phyloP scores from a whole-genome alignment of 1,284 basidiomycete genomes.

The Anthracocystis setariae region DNA sequence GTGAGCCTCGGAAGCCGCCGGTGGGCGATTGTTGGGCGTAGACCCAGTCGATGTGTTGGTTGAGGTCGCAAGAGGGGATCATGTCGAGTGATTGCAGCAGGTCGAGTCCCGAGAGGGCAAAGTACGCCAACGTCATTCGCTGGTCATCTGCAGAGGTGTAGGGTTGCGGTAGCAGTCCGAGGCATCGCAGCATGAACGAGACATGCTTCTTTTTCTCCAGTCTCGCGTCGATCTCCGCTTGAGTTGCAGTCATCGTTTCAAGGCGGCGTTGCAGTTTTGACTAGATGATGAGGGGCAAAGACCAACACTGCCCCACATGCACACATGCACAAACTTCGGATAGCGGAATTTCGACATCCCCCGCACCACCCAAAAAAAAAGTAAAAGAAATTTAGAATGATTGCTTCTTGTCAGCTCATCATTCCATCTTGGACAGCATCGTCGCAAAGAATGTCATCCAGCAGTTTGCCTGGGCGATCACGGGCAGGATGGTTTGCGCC shows the following conservation, averaged over 20 bases:
- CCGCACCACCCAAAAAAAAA: too few species aligned
- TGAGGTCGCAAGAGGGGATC: slow-evolving; percentile 22
- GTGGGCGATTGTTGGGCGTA: slow-evolving; percentile 79
- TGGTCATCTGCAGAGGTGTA: slow-evolving; percentile 62
- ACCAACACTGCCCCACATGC: too few species aligned
- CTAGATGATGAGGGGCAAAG: background rate
- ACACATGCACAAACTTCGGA: too few species aligned
- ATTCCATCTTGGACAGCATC: too few species aligned
- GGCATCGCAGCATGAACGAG: slow-evolving; percentile 57
- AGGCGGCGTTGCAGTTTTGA: background rate
- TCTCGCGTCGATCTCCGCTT: background rate
- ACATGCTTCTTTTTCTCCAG: slow-evolving; percentile 48
- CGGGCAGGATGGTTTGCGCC: slow-evolving; percentile 27
- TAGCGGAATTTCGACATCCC: too few species aligned
- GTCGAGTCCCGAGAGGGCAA: slow-evolving; percentile 60
- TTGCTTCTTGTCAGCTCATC: too few species aligned
- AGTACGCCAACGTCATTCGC: slow-evolving; percentile 64
- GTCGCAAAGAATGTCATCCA: background rate
- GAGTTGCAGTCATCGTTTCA: background rate
- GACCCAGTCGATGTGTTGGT: slow-evolving; percentile 75
- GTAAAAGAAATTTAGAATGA: too few species aligned
- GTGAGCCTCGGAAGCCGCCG: slow-evolving; percentile 55
- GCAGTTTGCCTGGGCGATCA: slow-evolving; percentile 1
- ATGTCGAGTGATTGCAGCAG: slow-evolving; percentile 43
- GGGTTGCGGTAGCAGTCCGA: slow-evolving; percentile 57